Conservation (phyloP, 257 asterid species). For the Plantago ovata region DNA sequence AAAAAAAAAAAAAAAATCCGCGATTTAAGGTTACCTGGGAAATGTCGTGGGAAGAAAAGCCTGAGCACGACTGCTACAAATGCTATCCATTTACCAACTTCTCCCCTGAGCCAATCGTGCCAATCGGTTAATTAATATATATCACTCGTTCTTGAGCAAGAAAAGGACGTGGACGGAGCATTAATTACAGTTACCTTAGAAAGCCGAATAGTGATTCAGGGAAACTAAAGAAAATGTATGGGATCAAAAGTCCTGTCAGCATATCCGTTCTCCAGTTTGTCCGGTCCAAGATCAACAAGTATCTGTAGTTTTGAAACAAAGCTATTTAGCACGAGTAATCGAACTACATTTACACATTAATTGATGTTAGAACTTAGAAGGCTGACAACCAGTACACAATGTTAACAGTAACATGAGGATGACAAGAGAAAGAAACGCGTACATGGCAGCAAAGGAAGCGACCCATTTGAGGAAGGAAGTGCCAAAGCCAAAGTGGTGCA, state of each 20-base stretch:
- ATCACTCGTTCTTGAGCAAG: neutral
- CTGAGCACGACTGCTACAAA: slow-evolving; percentile 76
- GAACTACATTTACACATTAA: too few relatives aligned
- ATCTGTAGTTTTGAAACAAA: slow-evolving; percentile 35
- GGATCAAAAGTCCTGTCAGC: slow-evolving; percentile 70
- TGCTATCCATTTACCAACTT: slow-evolving; percentile 88
- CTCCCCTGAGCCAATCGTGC: slow-evolving; percentile 55
- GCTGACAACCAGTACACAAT: too few relatives aligned
- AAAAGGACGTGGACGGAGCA: neutral
- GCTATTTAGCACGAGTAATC: too few relatives aligned
- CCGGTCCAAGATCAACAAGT: slow-evolving; percentile 82
- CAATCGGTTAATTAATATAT: slow-evolving; percentile 4
- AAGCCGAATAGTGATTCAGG: slow-evolving; percentile 53
- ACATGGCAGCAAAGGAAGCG: slow-evolving; percentile 89
- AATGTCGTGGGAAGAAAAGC: slow-evolving; percentile 92
- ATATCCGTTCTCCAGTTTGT: slow-evolving; percentile 93
- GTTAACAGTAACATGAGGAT: too few relatives aligned
- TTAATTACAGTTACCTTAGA: slow-evolving; percentile 42
- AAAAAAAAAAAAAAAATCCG: too few relatives aligned
- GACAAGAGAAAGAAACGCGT: slow-evolving; percentile 6
- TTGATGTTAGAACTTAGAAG: too few relatives aligned
- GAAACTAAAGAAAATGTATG: slow-evolving; percentile 76
- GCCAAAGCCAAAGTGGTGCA: slow-evolving; percentile 62
- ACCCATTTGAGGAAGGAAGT: slow-evolving; percentile 81
- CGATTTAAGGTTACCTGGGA: slow-evolving; percentile 53